Conservation (phyloP, 306 rosid genomes). For the Prunus fruticosa region DNA sequence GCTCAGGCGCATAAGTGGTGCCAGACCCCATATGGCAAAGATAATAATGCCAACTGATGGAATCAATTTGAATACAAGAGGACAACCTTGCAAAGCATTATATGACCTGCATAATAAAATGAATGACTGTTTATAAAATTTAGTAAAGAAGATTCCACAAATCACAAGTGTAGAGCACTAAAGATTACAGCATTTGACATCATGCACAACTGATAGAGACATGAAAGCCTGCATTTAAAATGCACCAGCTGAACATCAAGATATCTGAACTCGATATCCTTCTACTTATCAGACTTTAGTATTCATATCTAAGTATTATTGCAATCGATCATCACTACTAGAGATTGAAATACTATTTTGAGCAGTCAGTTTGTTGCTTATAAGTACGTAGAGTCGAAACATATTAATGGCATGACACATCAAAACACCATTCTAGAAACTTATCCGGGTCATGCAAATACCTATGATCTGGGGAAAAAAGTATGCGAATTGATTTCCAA, state of each 20-base stretch:
- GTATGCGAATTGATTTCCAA: not conserved
- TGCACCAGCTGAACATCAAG: not conserved
- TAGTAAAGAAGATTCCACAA: slow-evolving; percentile 6
- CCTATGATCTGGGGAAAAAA: not conserved
- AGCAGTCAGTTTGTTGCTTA: not conserved
- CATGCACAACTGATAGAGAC: slow-evolving; percentile 1
- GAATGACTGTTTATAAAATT: not conserved
- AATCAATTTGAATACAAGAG: slow-evolving; percentile 56
- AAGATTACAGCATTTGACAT: slow-evolving; percentile 7
- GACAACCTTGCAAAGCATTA: slow-evolving; percentile 58
- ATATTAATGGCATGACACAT: not conserved
- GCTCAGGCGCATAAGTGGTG: slow-evolving; percentile 58
- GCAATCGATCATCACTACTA: not conserved
- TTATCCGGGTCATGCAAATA: not conserved
- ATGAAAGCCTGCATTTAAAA: not conserved
- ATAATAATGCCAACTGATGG: slow-evolving; percentile 61
- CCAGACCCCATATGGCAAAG: slow-evolving; percentile 84
- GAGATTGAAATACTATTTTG: not conserved
- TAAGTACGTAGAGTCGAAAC: not conserved
- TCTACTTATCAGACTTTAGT: not conserved
- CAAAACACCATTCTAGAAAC: not conserved
- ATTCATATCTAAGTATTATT: not conserved
- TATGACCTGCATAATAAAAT: slow-evolving; percentile 52
- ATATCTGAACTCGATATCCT: not conserved
- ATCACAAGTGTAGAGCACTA: not conserved